Conservation (phyloP, 2,329 filamentous ascomycete genomes). For the Alternaria dauci region DNA sequence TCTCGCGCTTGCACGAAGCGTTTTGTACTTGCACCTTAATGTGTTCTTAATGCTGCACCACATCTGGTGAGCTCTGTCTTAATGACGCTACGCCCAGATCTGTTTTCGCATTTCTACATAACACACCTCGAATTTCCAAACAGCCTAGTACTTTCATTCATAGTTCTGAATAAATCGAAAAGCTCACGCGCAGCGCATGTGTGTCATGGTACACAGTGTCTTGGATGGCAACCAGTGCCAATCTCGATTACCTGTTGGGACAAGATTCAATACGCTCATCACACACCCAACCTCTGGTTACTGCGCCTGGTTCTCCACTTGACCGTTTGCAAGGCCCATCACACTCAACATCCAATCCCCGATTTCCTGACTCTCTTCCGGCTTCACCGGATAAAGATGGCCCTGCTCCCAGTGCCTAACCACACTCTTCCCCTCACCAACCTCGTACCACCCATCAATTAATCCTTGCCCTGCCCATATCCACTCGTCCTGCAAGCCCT, state of each 20-base stretch:
- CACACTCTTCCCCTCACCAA: slow-evolving; percentile 33
- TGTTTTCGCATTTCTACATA: background rate
- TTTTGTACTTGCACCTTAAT: no score
- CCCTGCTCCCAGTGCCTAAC: slow-evolving; percentile 43
- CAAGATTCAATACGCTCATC: background rate
- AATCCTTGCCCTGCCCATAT: slow-evolving; percentile 43
- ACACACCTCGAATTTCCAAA: background rate
- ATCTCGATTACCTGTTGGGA: background rate
- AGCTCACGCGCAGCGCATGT: background rate
- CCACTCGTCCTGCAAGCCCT: slow-evolving; percentile 48
- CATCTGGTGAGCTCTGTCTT: background rate
- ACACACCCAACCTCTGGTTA: background rate
- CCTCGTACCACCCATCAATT: slow-evolving; percentile 39
- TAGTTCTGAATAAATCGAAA: background rate
- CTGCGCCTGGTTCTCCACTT: background rate
- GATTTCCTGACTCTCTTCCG: slow-evolving; percentile 44
- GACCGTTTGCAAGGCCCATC: slow-evolving; percentile 6
- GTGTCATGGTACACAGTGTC: background rate
- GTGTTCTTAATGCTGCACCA: no score
- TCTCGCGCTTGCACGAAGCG: no score
- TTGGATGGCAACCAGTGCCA: background rate
- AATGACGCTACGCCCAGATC: background rate
- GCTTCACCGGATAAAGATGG: slow-evolving; percentile 47
- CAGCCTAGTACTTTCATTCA: background rate
- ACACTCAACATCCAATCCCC: slow-evolving; percentile 34